Evolutionary conservation across 768 basidiomycete genomes (phyloP), one percentile per base, ranked within the genome.

Genomic region (Rhizopogon roseolus): DNA sequence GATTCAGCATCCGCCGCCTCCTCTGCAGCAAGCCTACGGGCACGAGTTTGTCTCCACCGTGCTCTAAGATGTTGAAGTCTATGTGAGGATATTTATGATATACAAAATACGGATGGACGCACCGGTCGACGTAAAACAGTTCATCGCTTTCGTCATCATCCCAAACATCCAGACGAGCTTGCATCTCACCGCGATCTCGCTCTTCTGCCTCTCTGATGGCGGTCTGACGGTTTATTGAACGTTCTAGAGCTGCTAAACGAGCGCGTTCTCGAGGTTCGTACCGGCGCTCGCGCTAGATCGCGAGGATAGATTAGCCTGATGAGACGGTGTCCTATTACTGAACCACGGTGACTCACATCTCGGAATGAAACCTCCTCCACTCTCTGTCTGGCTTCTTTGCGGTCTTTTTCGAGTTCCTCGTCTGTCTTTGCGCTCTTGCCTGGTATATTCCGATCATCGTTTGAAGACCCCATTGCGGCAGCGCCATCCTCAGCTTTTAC

Each of bases 141-240:
- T 99, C 97, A 59, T 95, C 88, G 52, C 93, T 95, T 62, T 91
- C 86, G 54, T 96, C 95, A 55, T 92, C 90, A 62, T 96, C 92
- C 85, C 93, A 93, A 6, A 95, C 78, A 60, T 95, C 92, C 52
- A 94, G 80, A 1, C 85, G 80, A 6, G 84, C 80, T 28, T 86
- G 82, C 79, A 91, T 88, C 64, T 96, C 91, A 13, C 84, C 66
- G 6, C 83, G 79, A 59, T 93, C 90, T 7, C 86, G 82, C 27
- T 90, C 88, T 66, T 94, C 88, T 10, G 84, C 84, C 54, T 93
- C 90, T 45, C 79, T 81, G 37, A 85, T 79, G 4, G 81, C 79
- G 6, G 81, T 79, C 53, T 93, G 87, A 14, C 90, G 81, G 8
- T 82, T 76, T 48, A 93, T 85, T 0, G 86, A 77, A 4, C 91